A percentile compares a stretch with the other conserved stretches of the same genome.
Evolutionary conservation across 1,284 basidiomycete genomes (phyloP).

Genomic region (Fomitiporia mediterranea): DNA sequence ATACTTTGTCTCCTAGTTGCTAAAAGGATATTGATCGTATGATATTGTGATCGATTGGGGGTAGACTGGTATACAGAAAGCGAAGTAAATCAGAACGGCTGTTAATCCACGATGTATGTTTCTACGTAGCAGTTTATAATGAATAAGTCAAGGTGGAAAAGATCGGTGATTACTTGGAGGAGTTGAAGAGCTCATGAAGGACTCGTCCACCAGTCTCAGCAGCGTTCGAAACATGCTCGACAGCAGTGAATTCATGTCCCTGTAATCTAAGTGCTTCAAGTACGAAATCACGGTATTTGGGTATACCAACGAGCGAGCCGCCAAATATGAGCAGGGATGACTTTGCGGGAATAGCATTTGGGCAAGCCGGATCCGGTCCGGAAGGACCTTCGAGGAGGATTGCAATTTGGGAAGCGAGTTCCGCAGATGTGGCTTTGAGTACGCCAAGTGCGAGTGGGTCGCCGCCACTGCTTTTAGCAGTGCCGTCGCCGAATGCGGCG

Average conservation of each 20-base stretch:
- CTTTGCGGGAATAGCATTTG: conserved; percentile 44
- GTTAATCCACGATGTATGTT: too few relatives aligned
- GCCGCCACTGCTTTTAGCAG: conserved; percentile 14
- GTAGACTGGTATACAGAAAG: too few relatives aligned
- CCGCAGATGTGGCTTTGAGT: conserved; percentile 45
- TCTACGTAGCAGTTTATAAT: too few relatives aligned
- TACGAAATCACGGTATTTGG: conserved; percentile 54
- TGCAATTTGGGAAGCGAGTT: conserved; percentile 58
- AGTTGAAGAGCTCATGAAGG: conserved; percentile 27
- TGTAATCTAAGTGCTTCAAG: conserved; percentile 49
- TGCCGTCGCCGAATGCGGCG: conserved; percentile 57
- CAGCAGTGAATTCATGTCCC: conserved; percentile 58
- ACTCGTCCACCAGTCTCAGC: conserved; percentile 58
- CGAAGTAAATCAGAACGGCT: too few relatives aligned
- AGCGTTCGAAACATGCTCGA: conserved; percentile 63
- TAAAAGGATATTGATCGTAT: conserved; percentile 6
- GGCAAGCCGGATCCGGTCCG: conserved; percentile 26
- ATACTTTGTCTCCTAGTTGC: conserved; percentile 1
- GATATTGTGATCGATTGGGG: too few relatives aligned
- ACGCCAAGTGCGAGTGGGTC: conserved; percentile 58
- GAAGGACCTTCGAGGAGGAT: conserved; percentile 43
- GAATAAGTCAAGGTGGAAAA: background rate
- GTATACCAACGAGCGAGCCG: conserved; percentile 62
- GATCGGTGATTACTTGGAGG: background rate
- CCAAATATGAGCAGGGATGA: conserved; percentile 66